These are phyloP conservation scores for Carpinus viminea DNA, from an alignment of 306 rosid genomes.

Conservation along the genomic window DNA sequence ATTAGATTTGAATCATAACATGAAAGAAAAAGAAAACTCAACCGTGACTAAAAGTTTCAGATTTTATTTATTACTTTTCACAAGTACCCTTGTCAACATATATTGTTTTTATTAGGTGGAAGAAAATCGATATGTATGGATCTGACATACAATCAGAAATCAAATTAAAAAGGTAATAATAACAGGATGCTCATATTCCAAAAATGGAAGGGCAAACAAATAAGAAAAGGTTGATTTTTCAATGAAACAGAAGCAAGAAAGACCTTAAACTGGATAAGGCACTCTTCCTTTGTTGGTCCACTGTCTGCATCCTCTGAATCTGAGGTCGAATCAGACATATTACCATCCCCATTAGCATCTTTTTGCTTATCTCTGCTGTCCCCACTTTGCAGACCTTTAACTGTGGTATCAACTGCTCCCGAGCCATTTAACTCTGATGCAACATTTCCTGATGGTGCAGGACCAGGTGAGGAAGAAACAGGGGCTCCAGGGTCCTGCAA, in stretches of 20 bases:
- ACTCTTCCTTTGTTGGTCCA: conserved; percentile 89
- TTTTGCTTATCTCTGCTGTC: conserved; percentile 73
- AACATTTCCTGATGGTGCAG: conserved; percentile 39
- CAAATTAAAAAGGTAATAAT: background rate
- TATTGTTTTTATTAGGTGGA: background rate
- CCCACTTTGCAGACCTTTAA: conserved; percentile 67
- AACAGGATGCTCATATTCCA: background rate
- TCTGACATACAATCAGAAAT: background rate
- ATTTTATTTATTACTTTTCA: background rate
- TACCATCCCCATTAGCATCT: conserved; percentile 76
- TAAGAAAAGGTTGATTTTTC: background rate
- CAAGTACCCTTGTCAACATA: background rate
- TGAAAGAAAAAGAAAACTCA: background rate
- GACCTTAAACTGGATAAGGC: conserved; percentile 88
- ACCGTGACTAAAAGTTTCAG: background rate
- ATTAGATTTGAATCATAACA: background rate
- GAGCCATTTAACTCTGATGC: conserved; percentile 76
- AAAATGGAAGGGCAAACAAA: background rate
- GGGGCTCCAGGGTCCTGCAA: conserved; percentile 93
- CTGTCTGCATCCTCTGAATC: conserved; percentile 90
- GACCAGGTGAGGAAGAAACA: conserved; percentile 65
- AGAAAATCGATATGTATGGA: background rate
- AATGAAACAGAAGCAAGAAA: conserved; percentile 19
- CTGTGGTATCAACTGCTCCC: conserved; percentile 56
- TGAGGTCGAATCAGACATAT: conserved; percentile 78